Evolutionary conservation across 129 eudicot species (phyloP).

Genomic region (Scalesia atractyloides): DNA sequence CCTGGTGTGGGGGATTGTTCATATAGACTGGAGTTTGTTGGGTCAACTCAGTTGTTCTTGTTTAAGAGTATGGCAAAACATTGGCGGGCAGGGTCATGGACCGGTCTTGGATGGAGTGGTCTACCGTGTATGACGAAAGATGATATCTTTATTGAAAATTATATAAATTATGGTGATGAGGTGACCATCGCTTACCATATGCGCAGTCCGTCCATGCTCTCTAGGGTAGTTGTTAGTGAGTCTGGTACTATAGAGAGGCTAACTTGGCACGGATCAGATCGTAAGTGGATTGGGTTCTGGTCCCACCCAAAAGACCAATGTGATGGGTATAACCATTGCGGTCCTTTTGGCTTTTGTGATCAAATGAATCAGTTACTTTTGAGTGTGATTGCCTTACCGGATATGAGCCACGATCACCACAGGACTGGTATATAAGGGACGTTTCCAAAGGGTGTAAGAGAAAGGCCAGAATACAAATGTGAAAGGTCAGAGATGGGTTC

Average conservation of each 20-base stretch:
- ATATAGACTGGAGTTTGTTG: not conserved
- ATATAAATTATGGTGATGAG: no score
- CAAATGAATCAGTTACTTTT: conserved; percentile 13
- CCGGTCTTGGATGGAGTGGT: no score
- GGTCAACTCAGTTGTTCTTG: conserved; percentile 43
- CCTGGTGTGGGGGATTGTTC: conserved; percentile 46
- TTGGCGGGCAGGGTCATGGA: no score
- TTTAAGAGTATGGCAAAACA: conserved; percentile 14
- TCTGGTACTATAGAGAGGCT: conserved; percentile 11
- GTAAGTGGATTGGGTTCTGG: conserved; percentile 38
- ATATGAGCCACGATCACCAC: conserved; percentile 35
- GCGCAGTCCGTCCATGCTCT: no score
- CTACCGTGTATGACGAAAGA: no score
- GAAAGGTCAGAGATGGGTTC: conserved; percentile 38
- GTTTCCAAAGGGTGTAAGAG: not conserved
- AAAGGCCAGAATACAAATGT: conserved; percentile 15
- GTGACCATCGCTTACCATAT: no score
- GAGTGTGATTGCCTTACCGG: conserved; percentile 47
- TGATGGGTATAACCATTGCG: conserved; percentile 44
- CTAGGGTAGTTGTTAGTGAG: no score
- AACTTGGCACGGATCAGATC: conserved; percentile 31
- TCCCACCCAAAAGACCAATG: conserved; percentile 39
- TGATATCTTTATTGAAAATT: no score
- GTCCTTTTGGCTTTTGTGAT: conserved; percentile 41
- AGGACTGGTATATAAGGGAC: conserved; percentile 44